Base-by-base conservation (phyloP, 176 grass and related monocot species). In the Rhynchospora pubera region DNA sequence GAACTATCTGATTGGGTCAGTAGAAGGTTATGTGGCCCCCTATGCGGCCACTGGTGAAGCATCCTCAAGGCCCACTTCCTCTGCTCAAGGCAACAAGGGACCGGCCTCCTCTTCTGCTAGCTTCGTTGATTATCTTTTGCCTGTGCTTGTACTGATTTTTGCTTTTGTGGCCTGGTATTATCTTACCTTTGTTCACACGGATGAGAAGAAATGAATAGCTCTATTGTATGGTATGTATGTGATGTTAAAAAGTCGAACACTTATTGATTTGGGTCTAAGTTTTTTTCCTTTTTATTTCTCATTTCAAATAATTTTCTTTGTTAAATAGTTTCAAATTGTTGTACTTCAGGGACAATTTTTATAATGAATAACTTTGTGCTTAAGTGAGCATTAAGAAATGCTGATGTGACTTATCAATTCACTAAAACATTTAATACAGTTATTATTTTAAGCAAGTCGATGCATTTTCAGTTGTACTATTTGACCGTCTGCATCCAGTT, bases 151-250 rank as follows among this genome's bases (percentile, higher is more conserved):
- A 70, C 86, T 96, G 60, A 82, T 32, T 30, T 39, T 96, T 30
- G 90, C 93, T 15, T 81, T 92, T 88, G 81, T 69, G 45, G 90
- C 88, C 83, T 95, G 93, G 93, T 95, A 90, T 84, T 90, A 92
- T 72, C 88, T 92, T 22, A 95, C 90, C 51, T 95, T 96, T 26
- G 1, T 91, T 1, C 24, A 82, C 62, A 83, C 92, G 42, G 55
- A 42, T 23, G 79, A 85, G 22, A 5, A 74, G 65, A 34, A 56
- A 83, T 81, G 26, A 81, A 52, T 43, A 43, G 43, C 4, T 59
- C 0, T 62, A 44, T 60, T 80, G 55, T 43, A 15, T 80, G 55
- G 9, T 13, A 60, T 44, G 22, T 21, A 62, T n/a, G 52, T 5
- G 42, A 26, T 43, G 1, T 6, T 47, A 28, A 63, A 81, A 48